Conservation (phyloP, 2,329 filamentous ascomycete genomes). For the Phyllosticta ampelicida region DNA sequence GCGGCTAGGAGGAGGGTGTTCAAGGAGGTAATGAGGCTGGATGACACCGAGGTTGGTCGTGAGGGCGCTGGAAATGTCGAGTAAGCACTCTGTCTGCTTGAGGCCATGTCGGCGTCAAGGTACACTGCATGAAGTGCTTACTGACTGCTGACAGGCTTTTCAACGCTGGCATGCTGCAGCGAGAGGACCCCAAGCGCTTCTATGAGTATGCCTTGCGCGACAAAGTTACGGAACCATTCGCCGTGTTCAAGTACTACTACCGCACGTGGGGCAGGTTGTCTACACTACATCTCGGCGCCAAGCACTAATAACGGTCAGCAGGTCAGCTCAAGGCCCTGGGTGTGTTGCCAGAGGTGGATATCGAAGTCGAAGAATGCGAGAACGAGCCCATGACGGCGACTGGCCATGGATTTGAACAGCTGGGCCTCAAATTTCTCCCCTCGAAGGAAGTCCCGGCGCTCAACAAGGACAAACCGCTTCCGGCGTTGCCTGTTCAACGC, state of each 20-base stretch:
- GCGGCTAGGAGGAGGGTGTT: constrained; percentile 29
- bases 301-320: constrained; percentile 4
- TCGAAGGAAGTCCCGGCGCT: neutral
- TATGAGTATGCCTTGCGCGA: constrained; percentile 42
- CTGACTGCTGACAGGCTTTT: constrained; percentile 21
- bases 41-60: constrained; percentile 12
- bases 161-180: constrained; percentile 27
- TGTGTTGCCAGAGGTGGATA: neutral
- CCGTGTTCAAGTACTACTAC: constrained; percentile 33
- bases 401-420: constrained; percentile 2
- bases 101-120: neutral
- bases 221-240: constrained; percentile 37
- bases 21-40: constrained; percentile 19
- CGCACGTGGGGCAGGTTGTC: constrained; percentile 18
- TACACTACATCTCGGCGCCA: neutral
- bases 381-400: neutral
- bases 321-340: constrained; percentile 10
- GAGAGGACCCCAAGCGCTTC: constrained; percentile 32
- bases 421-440: constrained; percentile 1
- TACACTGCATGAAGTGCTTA: neutral
- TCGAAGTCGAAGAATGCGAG: neutral
- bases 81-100: constrained; percentile 15
- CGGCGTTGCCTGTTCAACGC: neutral
- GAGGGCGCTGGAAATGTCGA: constrained; percentile 17
- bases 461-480: neutral